Conservation (phyloP, 192 early-diverging fungal species). For the Coemansia sp. region DNA sequence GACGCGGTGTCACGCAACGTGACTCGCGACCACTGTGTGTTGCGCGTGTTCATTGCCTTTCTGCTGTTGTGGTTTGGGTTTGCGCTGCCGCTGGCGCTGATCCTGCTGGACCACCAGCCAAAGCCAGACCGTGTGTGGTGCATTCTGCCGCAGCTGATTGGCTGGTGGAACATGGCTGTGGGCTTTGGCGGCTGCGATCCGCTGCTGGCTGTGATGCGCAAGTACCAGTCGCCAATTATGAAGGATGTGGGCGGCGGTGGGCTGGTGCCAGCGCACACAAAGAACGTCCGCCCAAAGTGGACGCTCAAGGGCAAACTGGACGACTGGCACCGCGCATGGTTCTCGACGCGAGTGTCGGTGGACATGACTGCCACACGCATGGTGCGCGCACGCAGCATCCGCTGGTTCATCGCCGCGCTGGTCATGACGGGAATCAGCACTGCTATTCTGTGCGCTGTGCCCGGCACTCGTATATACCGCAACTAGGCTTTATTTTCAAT, state of each 20-base stretch:
- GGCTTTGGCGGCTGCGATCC: slow-evolving; percentile 52
- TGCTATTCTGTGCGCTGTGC: slow-evolving; percentile 47
- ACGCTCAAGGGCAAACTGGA: slow-evolving; percentile 18
- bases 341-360: slow-evolving; percentile 41
- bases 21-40: slow-evolving; percentile 46
- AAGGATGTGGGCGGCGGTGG: slow-evolving; percentile 7
- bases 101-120: slow-evolving; percentile 39
- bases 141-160: slow-evolving; percentile 37
- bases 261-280: neutral
- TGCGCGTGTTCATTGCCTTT: slow-evolving; percentile 48
- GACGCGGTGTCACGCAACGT: slow-evolving; percentile 51
- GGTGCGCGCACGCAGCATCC: slow-evolving; percentile 46
- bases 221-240: slow-evolving; percentile 47
- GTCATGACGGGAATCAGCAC: slow-evolving; percentile 47
- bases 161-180: slow-evolving; percentile 53
- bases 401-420: slow-evolving; percentile 48
- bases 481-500: slow-evolving; percentile 5
- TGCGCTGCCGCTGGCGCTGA: slow-evolving; percentile 45
- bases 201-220: slow-evolving; percentile 44
- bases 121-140: slow-evolving; percentile 39
- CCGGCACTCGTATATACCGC: slow-evolving; percentile 45
- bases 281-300: neutral
- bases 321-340: slow-evolving; percentile 45
- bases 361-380: slow-evolving; percentile 49
- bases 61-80: slow-evolving; percentile 47